A percentile compares a stretch with the other conserved stretches of the same genome.
Conservation (phyloP, 1,284 basidiomycete genomes). For the Dichomitus squalens region DNA sequence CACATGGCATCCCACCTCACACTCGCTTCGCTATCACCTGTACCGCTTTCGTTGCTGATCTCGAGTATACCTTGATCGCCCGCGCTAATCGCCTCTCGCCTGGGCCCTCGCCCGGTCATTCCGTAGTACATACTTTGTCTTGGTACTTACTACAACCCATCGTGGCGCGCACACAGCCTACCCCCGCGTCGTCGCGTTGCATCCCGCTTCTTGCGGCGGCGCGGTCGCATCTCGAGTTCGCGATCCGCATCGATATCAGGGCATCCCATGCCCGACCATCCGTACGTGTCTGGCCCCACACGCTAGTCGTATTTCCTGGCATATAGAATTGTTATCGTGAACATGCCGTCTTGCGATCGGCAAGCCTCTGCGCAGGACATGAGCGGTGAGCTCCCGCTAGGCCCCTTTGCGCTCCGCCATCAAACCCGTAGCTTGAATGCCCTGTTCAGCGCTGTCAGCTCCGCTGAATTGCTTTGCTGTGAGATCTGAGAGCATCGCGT, state of each 20-base stretch:
- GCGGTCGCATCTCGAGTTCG: background rate
- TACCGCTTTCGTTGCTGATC: slow-evolving; percentile 26
- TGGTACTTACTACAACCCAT: background rate
- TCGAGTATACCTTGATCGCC: slow-evolving; percentile 4
- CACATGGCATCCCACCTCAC: background rate
- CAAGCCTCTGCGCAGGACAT: too few species aligned
- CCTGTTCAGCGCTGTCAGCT: background rate
- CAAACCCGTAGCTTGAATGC: background rate
- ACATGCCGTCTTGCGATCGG: slow-evolving; percentile 13
- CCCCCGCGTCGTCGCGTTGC: background rate
- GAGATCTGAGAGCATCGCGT: background rate
- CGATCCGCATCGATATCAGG: background rate
- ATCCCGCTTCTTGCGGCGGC: background rate
- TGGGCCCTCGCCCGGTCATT: background rate
- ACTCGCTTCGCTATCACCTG: slow-evolving; percentile 22
- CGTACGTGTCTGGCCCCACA: background rate
- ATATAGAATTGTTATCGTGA: slow-evolving; percentile 18
- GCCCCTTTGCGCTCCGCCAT: too few species aligned
- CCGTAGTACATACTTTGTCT: background rate
- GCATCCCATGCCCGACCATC: background rate
- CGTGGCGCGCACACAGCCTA: background rate
- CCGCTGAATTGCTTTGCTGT: background rate
- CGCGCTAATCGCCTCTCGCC: background rate
- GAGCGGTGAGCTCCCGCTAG: too few species aligned
- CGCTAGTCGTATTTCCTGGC: background rate